A percentile compares a stretch with the other conserved stretches of the same genome.
phyloP scores from a whole-genome alignment of 2,329 filamentous ascomycete species.

The Didymella exigua region DNA sequence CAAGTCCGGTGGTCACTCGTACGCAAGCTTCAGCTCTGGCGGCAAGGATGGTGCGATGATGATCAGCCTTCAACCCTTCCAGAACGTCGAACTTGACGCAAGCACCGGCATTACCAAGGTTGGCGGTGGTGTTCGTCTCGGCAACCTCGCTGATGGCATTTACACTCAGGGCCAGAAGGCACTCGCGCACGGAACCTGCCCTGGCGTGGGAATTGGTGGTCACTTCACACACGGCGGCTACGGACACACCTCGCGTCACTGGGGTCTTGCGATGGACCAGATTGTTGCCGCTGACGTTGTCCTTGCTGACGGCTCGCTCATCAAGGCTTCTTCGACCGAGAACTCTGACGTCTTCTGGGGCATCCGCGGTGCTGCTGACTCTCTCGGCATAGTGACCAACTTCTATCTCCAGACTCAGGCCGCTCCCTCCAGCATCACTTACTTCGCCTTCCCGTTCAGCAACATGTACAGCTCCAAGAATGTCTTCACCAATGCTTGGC shows the following conservation, averaged over 20 bases:
- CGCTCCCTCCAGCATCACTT: constrained; percentile 36
- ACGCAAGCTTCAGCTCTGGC: constrained; percentile 58
- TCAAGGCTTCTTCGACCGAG: constrained; percentile 40
- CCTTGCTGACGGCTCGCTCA: constrained; percentile 47
- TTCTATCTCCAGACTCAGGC: constrained; percentile 45
- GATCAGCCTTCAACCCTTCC: constrained; percentile 55
- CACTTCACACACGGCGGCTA: constrained; percentile 47
- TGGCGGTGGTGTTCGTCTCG: constrained; percentile 57
- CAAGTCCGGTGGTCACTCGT: constrained; percentile 69
- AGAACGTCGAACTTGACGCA: constrained; percentile 51
- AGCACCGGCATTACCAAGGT: constrained; percentile 51
- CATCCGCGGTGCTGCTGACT: constrained; percentile 50
- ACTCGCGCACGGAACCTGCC: constrained; percentile 60
- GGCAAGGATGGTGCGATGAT: constrained; percentile 57
- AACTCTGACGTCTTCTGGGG: constrained; percentile 52
- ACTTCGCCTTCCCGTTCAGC: constrained; percentile 35
- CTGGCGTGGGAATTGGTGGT: constrained; percentile 50
- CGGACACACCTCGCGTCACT: constrained; percentile 43
- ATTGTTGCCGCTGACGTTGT: constrained; percentile 47
- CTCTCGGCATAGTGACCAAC: constrained; percentile 49
- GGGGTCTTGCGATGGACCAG: constrained; percentile 46
- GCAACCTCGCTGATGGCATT: constrained; percentile 46
- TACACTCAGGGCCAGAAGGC: constrained; percentile 47
- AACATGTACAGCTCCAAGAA: constrained; percentile 35
- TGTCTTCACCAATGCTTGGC: constrained; percentile 47